Percentiles rank a stretch among this genome's conserved stretches.
These are phyloP conservation scores for Trifolium pratense DNA, from an alignment of 306 rosid genomes.

Conservation along the genomic window DNA sequence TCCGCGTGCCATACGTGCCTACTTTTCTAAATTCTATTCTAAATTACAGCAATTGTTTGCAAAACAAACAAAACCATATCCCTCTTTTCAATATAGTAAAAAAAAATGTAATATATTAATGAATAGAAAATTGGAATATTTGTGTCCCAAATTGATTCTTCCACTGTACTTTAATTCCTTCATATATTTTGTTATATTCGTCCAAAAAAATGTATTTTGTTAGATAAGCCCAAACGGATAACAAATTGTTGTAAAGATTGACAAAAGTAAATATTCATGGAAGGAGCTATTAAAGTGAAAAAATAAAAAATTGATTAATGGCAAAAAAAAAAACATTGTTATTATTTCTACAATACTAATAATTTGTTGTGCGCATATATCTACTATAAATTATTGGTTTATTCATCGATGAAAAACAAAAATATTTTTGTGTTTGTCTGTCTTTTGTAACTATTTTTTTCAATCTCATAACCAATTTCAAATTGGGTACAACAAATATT, in stretches of 20 bases:
- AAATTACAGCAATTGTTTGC: neutral
- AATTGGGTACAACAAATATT: too few relatives aligned
- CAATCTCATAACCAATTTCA: too few relatives aligned
- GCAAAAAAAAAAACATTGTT: too few relatives aligned
- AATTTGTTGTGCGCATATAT: neutral
- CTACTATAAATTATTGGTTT: neutral
- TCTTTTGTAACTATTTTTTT: too few relatives aligned
- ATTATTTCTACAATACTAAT: too few relatives aligned
- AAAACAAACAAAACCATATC: neutral
- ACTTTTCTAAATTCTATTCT: constrained; percentile 2
- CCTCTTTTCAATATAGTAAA: neutral
- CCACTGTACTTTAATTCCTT: neutral
- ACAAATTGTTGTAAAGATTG: neutral
- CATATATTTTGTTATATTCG: neutral
- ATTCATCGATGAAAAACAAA: too few relatives aligned
- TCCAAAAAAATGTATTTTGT: neutral
- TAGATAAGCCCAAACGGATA: neutral
- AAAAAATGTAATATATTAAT: neutral
- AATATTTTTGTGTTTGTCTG: too few relatives aligned
- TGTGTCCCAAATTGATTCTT: neutral
- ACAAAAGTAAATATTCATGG: neutral
- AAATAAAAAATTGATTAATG: too few relatives aligned
- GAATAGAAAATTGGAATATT: neutral
- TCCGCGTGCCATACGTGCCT: neutral
- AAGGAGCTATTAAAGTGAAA: too few relatives aligned